phyloP scores from a whole-genome alignment of 1,139 yeast species.

The Diutina neorugosa region DNA sequence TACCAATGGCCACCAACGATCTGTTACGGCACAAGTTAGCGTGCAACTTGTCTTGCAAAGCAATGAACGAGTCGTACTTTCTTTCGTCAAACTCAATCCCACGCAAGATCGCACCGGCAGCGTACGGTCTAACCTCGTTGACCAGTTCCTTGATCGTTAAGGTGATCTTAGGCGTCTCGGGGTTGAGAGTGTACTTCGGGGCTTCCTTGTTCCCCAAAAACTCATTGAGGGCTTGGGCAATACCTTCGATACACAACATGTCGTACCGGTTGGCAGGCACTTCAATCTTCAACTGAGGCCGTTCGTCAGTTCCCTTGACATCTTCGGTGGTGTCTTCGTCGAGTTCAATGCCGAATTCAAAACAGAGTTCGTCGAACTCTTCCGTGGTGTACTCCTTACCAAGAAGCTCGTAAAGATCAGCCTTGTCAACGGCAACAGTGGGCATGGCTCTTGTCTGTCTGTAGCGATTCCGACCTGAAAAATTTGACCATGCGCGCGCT shows the following conservation, averaged over 20 bases:
- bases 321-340: slow-evolving; percentile 92
- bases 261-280: slow-evolving; percentile 98
- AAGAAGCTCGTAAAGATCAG: slow-evolving; percentile 72
- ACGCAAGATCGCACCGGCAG: slow-evolving; percentile 87
- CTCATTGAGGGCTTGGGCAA: slow-evolving; percentile 87
- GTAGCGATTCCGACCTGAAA: background rate
- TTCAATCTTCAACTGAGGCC: slow-evolving; percentile 94
- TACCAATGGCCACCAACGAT: slow-evolving; percentile 95
- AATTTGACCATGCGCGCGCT: background rate
- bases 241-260: slow-evolving; percentile 96
- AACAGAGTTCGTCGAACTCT: slow-evolving; percentile 94
- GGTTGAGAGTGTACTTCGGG: slow-evolving; percentile 57
- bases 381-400: slow-evolving; percentile 77
- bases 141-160: slow-evolving; percentile 71
- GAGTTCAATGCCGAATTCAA: slow-evolving; percentile 93
- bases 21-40: slow-evolving; percentile 93
- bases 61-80: slow-evolving; percentile 86
- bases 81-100: slow-evolving; percentile 71
- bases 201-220: slow-evolving; percentile 59
- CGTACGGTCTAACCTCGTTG: slow-evolving; percentile 71
- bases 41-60: slow-evolving; percentile 93
- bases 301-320: slow-evolving; percentile 55
- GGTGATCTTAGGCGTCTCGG: slow-evolving; percentile 46
- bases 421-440: slow-evolving; percentile 89
- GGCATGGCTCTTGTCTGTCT: slow-evolving; percentile 49